Percentiles rank a stretch among this genome's conserved stretches.
These are phyloP conservation scores for Meyerozyma elateridarum DNA, from an alignment of 1,139 yeast species.

Conservation along the genomic window DNA sequence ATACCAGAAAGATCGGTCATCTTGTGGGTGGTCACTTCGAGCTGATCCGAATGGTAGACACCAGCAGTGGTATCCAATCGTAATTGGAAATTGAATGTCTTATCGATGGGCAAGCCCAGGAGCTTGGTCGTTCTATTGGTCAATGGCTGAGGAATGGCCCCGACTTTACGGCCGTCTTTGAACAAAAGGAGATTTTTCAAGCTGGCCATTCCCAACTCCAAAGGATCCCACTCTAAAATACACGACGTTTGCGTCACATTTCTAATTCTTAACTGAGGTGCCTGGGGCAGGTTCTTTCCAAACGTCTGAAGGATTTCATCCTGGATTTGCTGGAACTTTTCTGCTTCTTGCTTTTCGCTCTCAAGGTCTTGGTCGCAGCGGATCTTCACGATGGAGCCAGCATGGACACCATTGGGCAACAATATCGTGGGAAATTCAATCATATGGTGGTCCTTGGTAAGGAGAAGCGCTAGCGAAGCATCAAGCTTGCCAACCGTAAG, in stretches of 20 bases:
- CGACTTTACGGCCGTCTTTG: slow-evolving; percentile 76
- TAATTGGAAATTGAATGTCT: slow-evolving; percentile 73
- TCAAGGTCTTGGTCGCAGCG: slow-evolving; percentile 77
- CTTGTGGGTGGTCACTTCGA: slow-evolving; percentile 80
- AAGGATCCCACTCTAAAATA: slow-evolving; percentile 89
- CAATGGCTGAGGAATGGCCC: slow-evolving; percentile 81
- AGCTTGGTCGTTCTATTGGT: slow-evolving; percentile 79
- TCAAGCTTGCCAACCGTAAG: slow-evolving; percentile 94
- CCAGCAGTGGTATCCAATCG: slow-evolving; percentile 90
- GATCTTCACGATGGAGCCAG: slow-evolving; percentile 91
- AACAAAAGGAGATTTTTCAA: slow-evolving; percentile 73
- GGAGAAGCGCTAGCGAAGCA: slow-evolving; percentile 84
- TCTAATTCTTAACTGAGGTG: slow-evolving; percentile 65
- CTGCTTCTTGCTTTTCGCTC: slow-evolving; percentile 58
- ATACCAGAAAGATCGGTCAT: slow-evolving; percentile 96
- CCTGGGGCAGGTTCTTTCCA: slow-evolving; percentile 68
- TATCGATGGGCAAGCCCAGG: slow-evolving; percentile 87
- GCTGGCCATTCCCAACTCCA: slow-evolving; percentile 78
- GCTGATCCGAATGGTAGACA: slow-evolving; percentile 58
- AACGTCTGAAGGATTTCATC: slow-evolving; percentile 67
- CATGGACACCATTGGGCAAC: slow-evolving; percentile 83
- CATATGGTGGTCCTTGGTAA: slow-evolving; percentile 90
- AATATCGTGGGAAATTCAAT: slow-evolving; percentile 94
- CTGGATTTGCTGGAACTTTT: slow-evolving; percentile 61
- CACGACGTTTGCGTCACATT: slow-evolving; percentile 94